These are phyloP conservation scores for Uronychia binucleata DNA, from an alignment of 73 alveolate species.

Conservation along the genomic window DNA sequence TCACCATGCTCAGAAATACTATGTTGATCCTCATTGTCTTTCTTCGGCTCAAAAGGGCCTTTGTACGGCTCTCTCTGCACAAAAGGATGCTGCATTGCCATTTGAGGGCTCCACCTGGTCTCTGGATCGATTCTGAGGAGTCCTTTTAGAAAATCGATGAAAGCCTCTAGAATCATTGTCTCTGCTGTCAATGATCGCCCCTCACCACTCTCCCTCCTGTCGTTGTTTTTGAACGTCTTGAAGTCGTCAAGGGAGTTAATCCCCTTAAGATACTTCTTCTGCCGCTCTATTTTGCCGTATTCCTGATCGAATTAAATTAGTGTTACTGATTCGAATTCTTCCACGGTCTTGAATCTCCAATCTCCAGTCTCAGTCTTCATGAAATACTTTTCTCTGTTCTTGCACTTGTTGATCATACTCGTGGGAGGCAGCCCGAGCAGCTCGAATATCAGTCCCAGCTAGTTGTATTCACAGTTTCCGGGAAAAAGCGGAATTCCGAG, in stretches of 20 bases:
- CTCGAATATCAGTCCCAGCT: conserved; percentile 49
- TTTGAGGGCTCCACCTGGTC: conserved; percentile 73
- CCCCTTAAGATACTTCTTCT: neutral
- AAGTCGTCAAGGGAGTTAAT: neutral
- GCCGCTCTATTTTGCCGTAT: conserved; percentile 9
- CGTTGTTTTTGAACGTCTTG: neutral
- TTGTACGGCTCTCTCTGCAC: conserved; percentile 39
- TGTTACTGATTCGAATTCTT: neutral
- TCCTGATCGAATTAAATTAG: conserved; percentile 1
- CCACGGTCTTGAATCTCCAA: conserved; percentile 23
- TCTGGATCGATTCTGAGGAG: conserved; percentile 64
- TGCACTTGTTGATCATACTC: conserved; percentile 10
- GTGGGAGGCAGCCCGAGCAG: conserved; percentile 46
- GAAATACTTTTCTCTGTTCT: conserved; percentile 35
- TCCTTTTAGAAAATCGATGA: conserved; percentile 58
- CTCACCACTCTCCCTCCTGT: conserved; percentile 11
- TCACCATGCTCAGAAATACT: conserved; percentile 34
- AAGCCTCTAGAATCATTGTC: conserved; percentile 17
- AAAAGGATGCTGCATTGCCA: conserved; percentile 70
- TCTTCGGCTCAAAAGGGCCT: conserved; percentile 40
- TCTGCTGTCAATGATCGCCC: neutral
- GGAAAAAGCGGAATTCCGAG: conserved; percentile 80
- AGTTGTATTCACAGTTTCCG: conserved; percentile 78
- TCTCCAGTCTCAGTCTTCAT: conserved; percentile 1
- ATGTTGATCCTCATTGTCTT: conserved; percentile 4